Evolutionary conservation across 2,329 filamentous ascomycete species (phyloP).

Genomic region (Cordyceps cateniannulata): DNA sequence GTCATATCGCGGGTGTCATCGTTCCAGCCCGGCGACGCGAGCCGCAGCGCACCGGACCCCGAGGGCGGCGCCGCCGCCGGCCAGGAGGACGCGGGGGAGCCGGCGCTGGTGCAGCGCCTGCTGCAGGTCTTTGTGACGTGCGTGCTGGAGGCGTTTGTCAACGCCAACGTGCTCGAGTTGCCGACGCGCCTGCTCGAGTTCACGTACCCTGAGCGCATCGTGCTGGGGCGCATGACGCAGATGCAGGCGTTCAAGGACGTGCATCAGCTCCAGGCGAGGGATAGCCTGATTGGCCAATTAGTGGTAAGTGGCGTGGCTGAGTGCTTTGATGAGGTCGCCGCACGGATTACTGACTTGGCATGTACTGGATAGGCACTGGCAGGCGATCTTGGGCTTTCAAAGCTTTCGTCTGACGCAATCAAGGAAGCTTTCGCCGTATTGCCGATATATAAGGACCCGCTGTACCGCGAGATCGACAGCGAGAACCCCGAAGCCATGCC

Average conservation of each 20-base stretch:
- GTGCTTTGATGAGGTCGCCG: neutral
- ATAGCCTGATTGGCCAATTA: conserved; percentile 65
- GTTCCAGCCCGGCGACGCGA: conserved; percentile 43
- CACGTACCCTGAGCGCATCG: conserved; percentile 56
- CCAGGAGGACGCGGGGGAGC: conserved; percentile 39
- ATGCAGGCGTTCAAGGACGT: conserved; percentile 60
- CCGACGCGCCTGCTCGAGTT: conserved; percentile 61
- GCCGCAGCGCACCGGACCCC: conserved; percentile 54
- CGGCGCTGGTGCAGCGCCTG: conserved; percentile 54
- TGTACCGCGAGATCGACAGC: conserved; percentile 39
- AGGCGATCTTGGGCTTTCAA: conserved; percentile 51
- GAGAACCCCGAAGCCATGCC: conserved; percentile 45
- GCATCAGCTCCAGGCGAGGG: conserved; percentile 51
- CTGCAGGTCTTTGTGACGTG: conserved; percentile 74
- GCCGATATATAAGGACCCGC: conserved; percentile 37
- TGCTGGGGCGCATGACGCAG: conserved; percentile 55
- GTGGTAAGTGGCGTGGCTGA: conserved; percentile 42
- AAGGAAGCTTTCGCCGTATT: conserved; percentile 36
- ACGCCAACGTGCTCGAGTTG: conserved; percentile 54
- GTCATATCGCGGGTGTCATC: conserved; percentile 49
- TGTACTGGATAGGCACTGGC: conserved; percentile 45
- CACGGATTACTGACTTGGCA: neutral
- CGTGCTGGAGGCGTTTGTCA: conserved; percentile 67
- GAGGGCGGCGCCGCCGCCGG: conserved; percentile 44
- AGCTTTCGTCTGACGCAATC: conserved; percentile 39